Conservation (phyloP, 2,329 filamentous ascomycete species). For the Botryotinia narcissicola region DNA sequence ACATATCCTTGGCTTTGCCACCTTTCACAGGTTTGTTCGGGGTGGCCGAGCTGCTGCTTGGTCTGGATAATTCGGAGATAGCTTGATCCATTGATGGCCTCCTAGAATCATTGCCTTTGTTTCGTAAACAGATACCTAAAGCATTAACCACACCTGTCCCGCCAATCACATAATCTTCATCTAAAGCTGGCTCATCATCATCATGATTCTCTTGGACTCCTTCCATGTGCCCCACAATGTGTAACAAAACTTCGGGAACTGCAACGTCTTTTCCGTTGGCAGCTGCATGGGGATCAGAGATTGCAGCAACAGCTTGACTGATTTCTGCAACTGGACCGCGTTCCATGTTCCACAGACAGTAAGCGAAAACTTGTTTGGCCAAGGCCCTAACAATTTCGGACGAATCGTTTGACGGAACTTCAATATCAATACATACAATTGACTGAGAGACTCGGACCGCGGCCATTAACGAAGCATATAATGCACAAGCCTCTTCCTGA, state of each 20-base stretch:
- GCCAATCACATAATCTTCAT: conserved; percentile 94
- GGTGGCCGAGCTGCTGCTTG: conserved; percentile 47
- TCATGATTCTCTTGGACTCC: conserved; percentile 51
- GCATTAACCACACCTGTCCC: conserved; percentile 95
- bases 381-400: conserved; percentile 89
- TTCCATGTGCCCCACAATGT: conserved; percentile 73
- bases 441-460: conserved; percentile 80
- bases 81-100: conserved; percentile 37
- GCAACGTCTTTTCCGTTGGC: conserved; percentile 50
- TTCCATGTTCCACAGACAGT: conserved; percentile 90
- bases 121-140: conserved; percentile 83
- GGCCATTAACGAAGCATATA: conserved; percentile 88
- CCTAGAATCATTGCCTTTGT: conserved; percentile 65
- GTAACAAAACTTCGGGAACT: conserved; percentile 81
- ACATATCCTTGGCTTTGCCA: conserved; percentile 84
- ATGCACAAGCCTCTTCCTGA: conserved; percentile 89
- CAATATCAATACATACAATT: conserved; percentile 87
- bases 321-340: conserved; percentile 66
- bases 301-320: conserved; percentile 42
- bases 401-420: conserved; percentile 77
- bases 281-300: conserved; percentile 41
- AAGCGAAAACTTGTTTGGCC: conserved; percentile 91
- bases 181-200: conserved; percentile 68
- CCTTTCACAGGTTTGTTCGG: conserved; percentile 44
- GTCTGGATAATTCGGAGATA: conserved; percentile 28